Conservation (phyloP, 208 protist species). For the Trypanosomatidae sp. region DNA sequence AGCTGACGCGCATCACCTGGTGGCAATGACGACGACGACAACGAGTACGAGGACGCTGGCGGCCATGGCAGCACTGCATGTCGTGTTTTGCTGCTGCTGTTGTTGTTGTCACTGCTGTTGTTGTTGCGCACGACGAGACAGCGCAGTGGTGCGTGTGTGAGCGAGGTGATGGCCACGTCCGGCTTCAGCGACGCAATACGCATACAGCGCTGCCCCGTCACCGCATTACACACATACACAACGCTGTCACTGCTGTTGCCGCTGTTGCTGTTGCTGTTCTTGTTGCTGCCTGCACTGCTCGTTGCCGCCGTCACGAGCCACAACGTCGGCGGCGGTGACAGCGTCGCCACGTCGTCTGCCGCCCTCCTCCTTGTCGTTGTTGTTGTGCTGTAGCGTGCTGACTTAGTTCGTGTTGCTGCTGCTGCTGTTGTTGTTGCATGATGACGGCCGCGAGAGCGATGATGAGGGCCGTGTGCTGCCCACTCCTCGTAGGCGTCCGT, state of each 20-base stretch:
- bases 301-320: slow-evolving; percentile 18
- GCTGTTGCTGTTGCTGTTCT: slow-evolving; percentile 33
- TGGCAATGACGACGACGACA: neutral
- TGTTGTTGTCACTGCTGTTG: too few relatives aligned
- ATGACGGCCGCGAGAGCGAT: too few relatives aligned
- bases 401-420: too few relatives aligned
- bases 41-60: too few relatives aligned
- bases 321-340: slow-evolving; percentile 7
- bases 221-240: too few relatives aligned
- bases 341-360: slow-evolving; percentile 4
- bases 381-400: too few relatives aligned
- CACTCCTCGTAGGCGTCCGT: too few relatives aligned
- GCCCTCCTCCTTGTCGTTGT: neutral
- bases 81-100: too few relatives aligned
- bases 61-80: too few relatives aligned
- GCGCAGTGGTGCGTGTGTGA: slow-evolving; percentile 72
- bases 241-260: too few relatives aligned
- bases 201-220: slow-evolving; percentile 32
- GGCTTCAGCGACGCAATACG: slow-evolving; percentile 51
- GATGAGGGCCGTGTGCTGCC: too few relatives aligned
- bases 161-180: slow-evolving; percentile 34
- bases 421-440: too few relatives aligned
- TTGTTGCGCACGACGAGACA: slow-evolving; percentile 56
- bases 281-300: slow-evolving; percentile 35
- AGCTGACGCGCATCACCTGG: slow-evolving; percentile 48